phyloP scores from a whole-genome alignment of 78 protist genomes.

The Protostelium mycophagum region DNA sequence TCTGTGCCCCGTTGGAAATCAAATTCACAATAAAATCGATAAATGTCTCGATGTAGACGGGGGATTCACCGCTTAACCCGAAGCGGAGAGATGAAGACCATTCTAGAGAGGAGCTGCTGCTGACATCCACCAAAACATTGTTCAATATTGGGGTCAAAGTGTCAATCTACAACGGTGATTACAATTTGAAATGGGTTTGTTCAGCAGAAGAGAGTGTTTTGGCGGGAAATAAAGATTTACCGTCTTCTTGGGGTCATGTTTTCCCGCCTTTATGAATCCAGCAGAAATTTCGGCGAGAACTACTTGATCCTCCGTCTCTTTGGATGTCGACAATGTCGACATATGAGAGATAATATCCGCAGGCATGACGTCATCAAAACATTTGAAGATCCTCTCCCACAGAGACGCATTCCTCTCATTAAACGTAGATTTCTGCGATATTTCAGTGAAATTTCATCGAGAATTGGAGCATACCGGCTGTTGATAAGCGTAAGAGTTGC shows the following conservation, averaged over 20 bases:
- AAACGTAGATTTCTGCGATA: neutral
- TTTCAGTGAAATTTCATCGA: neutral
- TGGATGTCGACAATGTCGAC: neutral
- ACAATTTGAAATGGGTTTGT: neutral
- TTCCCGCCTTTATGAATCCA: neutral
- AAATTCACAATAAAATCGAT: neutral
- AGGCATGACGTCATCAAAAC: neutral
- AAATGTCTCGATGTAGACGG: neutral
- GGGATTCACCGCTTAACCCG: neutral
- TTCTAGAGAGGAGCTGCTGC: neutral
- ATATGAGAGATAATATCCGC: neutral
- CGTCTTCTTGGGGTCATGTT: too few species aligned
- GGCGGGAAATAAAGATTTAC: too few species aligned
- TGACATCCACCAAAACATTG: neutral
- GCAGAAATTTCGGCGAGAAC: neutral
- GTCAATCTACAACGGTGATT: neutral
- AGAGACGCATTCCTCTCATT: neutral
- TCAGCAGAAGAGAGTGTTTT: too few species aligned
- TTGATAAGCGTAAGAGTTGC: neutral
- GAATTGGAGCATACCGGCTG: neutral
- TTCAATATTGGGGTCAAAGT: neutral
- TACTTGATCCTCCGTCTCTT: neutral
- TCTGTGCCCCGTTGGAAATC: neutral
- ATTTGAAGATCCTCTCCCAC: neutral
- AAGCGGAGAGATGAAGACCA: neutral